Base-by-base conservation (phyloP, 2,329 filamentous ascomycete species). In the Penicillium oxalicum region DNA sequence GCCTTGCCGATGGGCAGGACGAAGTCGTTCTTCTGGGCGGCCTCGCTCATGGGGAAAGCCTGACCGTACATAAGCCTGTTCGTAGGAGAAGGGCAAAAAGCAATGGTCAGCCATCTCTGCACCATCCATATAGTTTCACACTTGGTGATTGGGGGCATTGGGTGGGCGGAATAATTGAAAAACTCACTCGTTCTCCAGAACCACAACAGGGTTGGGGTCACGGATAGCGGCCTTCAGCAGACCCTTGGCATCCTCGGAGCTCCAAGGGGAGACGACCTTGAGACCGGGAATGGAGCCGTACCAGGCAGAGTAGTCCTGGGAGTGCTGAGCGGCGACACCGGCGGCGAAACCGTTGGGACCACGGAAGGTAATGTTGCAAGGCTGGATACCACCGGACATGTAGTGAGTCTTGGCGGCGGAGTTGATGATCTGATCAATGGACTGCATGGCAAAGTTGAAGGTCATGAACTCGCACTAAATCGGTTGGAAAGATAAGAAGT, bases 371-470 rank as follows among this genome's bases (percentile, higher is more conserved):
- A 98, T 91, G 79, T 97, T 97, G 78, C 93, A 98, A 64, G 93
- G 93, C 77, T 98, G 93, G 73, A 96, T 97, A 73, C 93, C 93
- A 65, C 93, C 93, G 57, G 93, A 97, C 93, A 98, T 98, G 81
- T 98, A 98, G 69, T 98, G 91, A 49, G 93, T 98, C 82, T 98
- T 98, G 68, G 90, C 93, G 62, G 80, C 93, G 43, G 91, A 97
- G 84, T 98, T 98, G 83, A 98, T 91, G 70, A 98, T 88, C 74
- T 98, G 93, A 73, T 98, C 93, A 74, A 98, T 98, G 70, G 93
- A 89, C 78, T 98, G 93, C 93, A 98, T 98, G 73, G 93, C 91
- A 71, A 97, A 97, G 83, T 98, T 98, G 84, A 95, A 97, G 67
- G 93, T 98, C 93, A 98, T 98, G 81, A 98, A 98, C 78, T 98